Conservation (phyloP, 345 rosid species). For the Rhodomyrtus tomentosa region DNA sequence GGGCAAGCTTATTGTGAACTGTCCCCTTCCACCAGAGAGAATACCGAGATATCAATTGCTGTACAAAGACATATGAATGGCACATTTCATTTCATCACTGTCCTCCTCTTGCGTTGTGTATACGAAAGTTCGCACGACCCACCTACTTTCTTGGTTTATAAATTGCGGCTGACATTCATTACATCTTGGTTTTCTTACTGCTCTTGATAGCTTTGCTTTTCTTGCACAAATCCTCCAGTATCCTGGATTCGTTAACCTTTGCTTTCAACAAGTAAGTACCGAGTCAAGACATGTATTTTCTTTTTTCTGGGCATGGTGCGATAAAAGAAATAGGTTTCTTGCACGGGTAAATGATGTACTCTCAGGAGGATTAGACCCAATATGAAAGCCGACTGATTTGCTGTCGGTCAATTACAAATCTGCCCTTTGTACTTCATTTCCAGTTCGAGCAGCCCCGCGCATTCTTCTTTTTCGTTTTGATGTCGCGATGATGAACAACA, state of each 20-base stretch:
- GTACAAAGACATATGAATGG: slow-evolving; percentile 47
- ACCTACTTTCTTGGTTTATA: not conserved
- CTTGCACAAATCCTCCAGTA: not conserved
- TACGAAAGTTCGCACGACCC: not conserved
- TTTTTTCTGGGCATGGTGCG: not conserved
- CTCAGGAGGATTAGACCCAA: not conserved
- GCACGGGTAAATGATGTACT: not conserved
- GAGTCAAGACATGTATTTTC: not conserved
- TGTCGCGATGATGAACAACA: not conserved
- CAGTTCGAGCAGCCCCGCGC: not conserved
- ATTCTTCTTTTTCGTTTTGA: not conserved
- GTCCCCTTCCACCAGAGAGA: slow-evolving; percentile 72
- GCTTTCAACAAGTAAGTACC: not conserved
- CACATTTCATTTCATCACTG: not conserved
- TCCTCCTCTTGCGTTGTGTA: not conserved
- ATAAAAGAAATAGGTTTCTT: not conserved
- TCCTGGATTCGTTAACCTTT: not conserved
- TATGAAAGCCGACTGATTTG: not conserved
- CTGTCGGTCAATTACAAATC: not conserved
- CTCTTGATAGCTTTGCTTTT: not conserved
- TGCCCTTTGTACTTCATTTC: not conserved
- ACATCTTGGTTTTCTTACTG: not conserved
- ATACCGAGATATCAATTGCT: slow-evolving; percentile 73
- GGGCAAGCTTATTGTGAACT: slow-evolving; percentile 74
- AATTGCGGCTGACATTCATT: not conserved